These are phyloP conservation scores for Lantana camara DNA, from an alignment of 257 asterid genomes.

Conservation along the genomic window DNA sequence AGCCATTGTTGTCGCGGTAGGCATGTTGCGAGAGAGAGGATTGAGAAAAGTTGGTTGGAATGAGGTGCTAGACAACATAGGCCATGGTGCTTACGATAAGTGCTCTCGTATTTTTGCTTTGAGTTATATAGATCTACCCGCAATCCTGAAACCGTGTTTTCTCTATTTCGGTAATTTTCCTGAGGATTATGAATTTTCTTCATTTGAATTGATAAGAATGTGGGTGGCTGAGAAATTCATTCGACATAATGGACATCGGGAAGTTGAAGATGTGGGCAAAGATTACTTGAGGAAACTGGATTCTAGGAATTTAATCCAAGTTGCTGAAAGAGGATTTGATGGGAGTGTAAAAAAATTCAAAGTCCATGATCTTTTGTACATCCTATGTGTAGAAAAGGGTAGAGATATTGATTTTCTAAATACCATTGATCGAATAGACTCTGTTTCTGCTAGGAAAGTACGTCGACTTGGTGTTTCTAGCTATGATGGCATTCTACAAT, in stretches of 20 bases:
- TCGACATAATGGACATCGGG: no score
- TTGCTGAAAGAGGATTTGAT: no score
- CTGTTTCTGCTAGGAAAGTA: background rate
- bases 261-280: no score
- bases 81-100: slow-evolving; percentile 1
- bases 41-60: background rate
- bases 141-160: slow-evolving; percentile 19
- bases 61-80: background rate
- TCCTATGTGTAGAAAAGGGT: slow-evolving; percentile 4
- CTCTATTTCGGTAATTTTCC: slow-evolving; percentile 18
- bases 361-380: no score
- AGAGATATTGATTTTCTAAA: slow-evolving; percentile 17
- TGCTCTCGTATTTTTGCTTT: no score
- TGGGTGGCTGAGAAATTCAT: no score
- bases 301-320: no score
- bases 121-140: slow-evolving; percentile 14
- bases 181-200: no score
- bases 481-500: no score
- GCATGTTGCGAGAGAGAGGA: background rate
- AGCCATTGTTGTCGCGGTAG: background rate
- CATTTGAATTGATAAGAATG: no score
- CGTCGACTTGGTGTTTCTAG: background rate
- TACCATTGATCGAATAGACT: background rate
- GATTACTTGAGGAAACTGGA: no score
- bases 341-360: no score